A percentile compares a stretch with the other conserved stretches of the same genome.
These are phyloP conservation scores for Aspergillus glaucus DNA, from an alignment of 2,329 filamentous ascomycete species.

Conservation along the genomic window DNA sequence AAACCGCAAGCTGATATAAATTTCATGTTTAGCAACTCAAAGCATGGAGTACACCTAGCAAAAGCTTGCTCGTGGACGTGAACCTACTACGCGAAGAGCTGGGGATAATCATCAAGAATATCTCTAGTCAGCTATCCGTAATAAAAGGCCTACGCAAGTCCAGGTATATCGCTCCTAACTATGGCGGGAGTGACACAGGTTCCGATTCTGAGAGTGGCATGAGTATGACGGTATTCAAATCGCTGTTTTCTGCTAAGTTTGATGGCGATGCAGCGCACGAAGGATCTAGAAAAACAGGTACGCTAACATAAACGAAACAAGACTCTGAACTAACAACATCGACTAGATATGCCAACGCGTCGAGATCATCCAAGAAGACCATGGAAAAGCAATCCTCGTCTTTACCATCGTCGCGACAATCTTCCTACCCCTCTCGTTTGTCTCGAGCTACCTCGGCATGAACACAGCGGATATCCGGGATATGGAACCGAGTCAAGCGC, in stretches of 20 bases:
- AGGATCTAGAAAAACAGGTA: conserved; percentile 4
- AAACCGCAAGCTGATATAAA: too few species aligned
- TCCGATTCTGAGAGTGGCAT: neutral
- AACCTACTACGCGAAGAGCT: conserved; percentile 5
- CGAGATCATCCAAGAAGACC: conserved; percentile 16
- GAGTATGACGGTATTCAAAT: neutral
- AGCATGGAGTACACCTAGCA: conserved; percentile 3
- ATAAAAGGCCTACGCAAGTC: neutral
- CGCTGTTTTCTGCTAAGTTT: neutral
- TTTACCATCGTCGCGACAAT: conserved; percentile 28
- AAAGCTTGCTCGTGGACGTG: conserved; percentile 1
- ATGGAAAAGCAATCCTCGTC: conserved; percentile 22
- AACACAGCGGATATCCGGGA: conserved; percentile 21
- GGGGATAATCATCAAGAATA: conserved; percentile 1
- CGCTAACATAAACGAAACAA: neutral
- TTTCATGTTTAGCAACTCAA: conserved; percentile 1
- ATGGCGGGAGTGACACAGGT: neutral
- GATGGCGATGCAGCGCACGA: neutral
- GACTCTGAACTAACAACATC: neutral
- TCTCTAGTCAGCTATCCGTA: neutral
- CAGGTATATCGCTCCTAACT: neutral
- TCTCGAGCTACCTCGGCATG: conserved; percentile 29
- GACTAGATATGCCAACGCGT: conserved; percentile 3
- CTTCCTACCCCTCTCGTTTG: conserved; percentile 27
- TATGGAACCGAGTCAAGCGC: conserved; percentile 8